Percentiles rank a stretch among this genome's conserved stretches.
Evolutionary conservation across 352 stramenopile species (phyloP).

Genomic region (Pythium aquatile): DNA sequence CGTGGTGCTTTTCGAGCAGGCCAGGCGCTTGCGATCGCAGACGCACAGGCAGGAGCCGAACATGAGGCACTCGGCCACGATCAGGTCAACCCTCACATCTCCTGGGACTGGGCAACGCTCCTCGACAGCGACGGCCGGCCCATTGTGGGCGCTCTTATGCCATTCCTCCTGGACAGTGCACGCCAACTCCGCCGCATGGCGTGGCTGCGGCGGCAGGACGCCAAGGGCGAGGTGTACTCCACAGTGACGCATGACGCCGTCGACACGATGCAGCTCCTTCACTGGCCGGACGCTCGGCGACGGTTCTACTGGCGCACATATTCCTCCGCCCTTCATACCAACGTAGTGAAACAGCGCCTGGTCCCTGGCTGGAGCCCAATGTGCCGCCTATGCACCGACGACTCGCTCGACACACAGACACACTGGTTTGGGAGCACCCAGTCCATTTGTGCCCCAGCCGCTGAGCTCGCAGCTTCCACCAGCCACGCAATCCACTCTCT

Average conservation of each 20-base stretch:
- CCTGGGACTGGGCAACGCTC: background rate
- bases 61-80: background rate
- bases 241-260: background rate
- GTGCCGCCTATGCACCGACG: background rate
- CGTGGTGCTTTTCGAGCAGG: background rate
- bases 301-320: background rate
- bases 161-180: background rate
- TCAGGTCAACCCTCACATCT: background rate
- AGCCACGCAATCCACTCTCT: background rate
- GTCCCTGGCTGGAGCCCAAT: background rate
- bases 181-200: background rate
- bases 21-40: background rate
- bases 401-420: background rate
- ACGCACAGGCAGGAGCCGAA: background rate
- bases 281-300: background rate
- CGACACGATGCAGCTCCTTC: background rate
- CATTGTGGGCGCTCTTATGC: background rate
- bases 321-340: background rate
- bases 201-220: background rate
- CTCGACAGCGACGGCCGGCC: background rate
- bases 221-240: background rate
- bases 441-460: no score
- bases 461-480: background rate
- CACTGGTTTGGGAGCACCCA: background rate
- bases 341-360: background rate